These are phyloP conservation scores for Aspergillus oerlinghausenensis DNA, from an alignment of 2,329 filamentous ascomycete species.

Conservation along the genomic window DNA sequence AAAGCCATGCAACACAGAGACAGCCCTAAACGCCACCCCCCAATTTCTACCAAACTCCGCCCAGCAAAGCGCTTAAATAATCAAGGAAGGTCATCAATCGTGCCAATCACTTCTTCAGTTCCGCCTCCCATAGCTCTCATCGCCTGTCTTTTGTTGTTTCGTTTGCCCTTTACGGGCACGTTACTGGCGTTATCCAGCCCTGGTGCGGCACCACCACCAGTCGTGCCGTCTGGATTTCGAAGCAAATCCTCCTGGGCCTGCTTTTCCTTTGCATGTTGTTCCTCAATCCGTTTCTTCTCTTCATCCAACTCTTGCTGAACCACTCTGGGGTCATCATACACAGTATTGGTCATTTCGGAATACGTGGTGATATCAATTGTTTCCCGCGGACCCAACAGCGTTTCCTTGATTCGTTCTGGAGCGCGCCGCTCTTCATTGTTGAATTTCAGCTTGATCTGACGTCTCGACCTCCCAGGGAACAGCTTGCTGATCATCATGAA, in stretches of 20 bases:
- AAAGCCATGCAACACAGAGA: background rate
- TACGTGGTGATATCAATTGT: slow-evolving; percentile 42
- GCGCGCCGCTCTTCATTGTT: slow-evolving; percentile 56
- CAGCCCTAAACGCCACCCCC: slow-evolving; percentile 1
- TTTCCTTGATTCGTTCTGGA: slow-evolving; percentile 49
- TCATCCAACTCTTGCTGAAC: slow-evolving; percentile 41
- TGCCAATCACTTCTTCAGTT: slow-evolving; percentile 39
- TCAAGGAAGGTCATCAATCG: slow-evolving; percentile 34
- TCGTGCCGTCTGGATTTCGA: slow-evolving; percentile 36
- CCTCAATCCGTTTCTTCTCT: slow-evolving; percentile 43
- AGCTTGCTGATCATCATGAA: slow-evolving; percentile 61
- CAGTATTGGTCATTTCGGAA: slow-evolving; percentile 43
- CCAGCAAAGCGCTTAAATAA: background rate
- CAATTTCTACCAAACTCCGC: background rate
- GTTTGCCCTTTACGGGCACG: slow-evolving; percentile 24
- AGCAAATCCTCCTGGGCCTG: slow-evolving; percentile 41
- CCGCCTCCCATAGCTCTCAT: slow-evolving; percentile 27
- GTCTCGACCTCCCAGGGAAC: slow-evolving; percentile 55
- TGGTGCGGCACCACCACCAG: slow-evolving; percentile 20
- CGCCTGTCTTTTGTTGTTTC: slow-evolving; percentile 25
- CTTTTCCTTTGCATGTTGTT: slow-evolving; percentile 44
- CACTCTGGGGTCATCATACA: slow-evolving; percentile 38
- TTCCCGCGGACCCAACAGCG: slow-evolving; percentile 45
- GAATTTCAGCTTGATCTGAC: slow-evolving; percentile 62
- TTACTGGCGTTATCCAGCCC: slow-evolving; percentile 29